Evolutionary conservation across 2,329 filamentous ascomycete genomes (phyloP).

Genomic region (Sphaerulina vaccinii): DNA sequence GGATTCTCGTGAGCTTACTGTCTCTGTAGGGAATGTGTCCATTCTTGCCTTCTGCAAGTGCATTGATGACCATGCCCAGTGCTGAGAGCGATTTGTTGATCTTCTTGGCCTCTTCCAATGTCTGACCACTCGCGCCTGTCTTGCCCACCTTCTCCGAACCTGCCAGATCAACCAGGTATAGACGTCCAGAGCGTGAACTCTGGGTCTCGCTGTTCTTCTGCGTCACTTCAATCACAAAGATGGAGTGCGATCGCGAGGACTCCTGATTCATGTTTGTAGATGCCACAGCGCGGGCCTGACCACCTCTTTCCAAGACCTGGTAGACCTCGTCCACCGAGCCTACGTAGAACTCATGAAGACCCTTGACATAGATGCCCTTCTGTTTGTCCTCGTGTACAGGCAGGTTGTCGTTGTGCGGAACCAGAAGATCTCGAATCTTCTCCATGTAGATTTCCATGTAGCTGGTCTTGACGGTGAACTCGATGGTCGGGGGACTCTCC

Average conservation of each 20-base stretch:
- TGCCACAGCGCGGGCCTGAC: constrained; percentile 83
- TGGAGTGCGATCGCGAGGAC: constrained; percentile 95
- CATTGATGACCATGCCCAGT: constrained; percentile 98
- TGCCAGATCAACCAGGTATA: constrained; percentile 96
- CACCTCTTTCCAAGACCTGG: constrained; percentile 92
- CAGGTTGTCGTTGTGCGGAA: constrained; percentile 91
- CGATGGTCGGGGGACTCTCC: constrained; percentile 86
- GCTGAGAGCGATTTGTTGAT: constrained; percentile 99
- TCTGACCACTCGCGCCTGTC: constrained; percentile 95
- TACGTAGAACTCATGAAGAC: constrained; percentile 89
- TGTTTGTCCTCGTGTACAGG: constrained; percentile 98
- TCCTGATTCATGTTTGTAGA: constrained; percentile 99
- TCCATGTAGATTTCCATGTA: constrained; percentile 99
- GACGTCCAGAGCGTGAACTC: constrained; percentile 90
- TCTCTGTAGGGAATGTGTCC: constrained; percentile 95
- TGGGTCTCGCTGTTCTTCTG: constrained; percentile 98
- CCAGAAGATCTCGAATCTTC: constrained; percentile 87
- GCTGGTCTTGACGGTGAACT: constrained; percentile 97
- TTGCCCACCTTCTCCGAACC: constrained; percentile 99
- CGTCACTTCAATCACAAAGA: constrained; percentile 93
- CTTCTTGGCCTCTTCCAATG: constrained; percentile 97
- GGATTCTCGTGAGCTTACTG: constrained; percentile 92
- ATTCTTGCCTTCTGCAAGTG: constrained; percentile 94
- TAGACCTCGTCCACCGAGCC: constrained; percentile 95
- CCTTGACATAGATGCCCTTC: constrained; percentile 94